A percentile compares a stretch with the other conserved stretches of the same genome.
Conservation (phyloP, 83 land plant species). For the Picea abies region DNA sequence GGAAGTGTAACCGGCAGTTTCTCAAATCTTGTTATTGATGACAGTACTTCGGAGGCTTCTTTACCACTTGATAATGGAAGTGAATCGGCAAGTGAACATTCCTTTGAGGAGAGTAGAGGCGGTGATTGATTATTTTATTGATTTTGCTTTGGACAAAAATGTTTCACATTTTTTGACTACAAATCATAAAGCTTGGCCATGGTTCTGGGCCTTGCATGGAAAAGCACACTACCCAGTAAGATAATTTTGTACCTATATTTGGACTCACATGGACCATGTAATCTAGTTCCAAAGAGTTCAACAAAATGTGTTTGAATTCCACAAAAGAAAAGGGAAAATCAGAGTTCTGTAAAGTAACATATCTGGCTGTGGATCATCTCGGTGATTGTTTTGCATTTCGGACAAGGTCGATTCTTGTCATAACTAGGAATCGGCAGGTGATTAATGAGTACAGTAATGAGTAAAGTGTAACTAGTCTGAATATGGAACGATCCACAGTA, state of each 20-base stretch:
- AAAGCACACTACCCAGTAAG: not conserved
- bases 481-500: not conserved
- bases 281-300: not conserved
- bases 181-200: not conserved
- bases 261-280: not conserved
- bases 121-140: not conserved
- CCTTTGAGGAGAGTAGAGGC: not conserved
- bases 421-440: not conserved
- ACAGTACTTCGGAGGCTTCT: conserved; percentile 17
- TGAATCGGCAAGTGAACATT: conserved; percentile 15
- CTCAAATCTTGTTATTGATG: conserved; percentile 17
- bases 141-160: not conserved
- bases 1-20: conserved; percentile 2
- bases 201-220: not conserved
- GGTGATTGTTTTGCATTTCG: not conserved
- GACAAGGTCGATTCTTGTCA: not conserved
- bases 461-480: not conserved
- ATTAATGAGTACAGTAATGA: not conserved
- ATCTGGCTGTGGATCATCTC: not conserved
- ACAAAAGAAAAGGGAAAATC: not conserved
- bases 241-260: not conserved
- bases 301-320: not conserved
- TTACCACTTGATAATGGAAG: conserved; percentile 15
- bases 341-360: not conserved
- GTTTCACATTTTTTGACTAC: not conserved